Evolutionary conservation across 768 basidiomycete species (phyloP).

Genomic region (Mycena polygramma): DNA sequence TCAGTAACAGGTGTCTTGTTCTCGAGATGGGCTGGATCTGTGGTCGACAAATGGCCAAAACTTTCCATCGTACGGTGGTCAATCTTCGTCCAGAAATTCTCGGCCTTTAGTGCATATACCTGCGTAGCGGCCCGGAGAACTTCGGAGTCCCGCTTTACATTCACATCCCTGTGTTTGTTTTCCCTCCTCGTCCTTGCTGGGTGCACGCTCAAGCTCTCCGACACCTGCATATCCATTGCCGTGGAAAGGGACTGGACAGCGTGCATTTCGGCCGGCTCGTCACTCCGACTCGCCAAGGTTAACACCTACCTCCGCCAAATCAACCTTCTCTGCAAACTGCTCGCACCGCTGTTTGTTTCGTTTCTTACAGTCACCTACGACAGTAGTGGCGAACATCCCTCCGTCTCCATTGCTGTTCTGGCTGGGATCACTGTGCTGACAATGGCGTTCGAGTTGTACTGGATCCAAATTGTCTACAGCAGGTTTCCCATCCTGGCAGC

Average conservation of each 20-base stretch:
- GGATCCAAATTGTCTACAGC: constrained; percentile 55
- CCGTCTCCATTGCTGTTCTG: constrained; percentile 50
- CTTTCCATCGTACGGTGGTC: constrained; percentile 54
- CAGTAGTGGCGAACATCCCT: constrained; percentile 41
- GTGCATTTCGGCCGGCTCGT: constrained; percentile 52
- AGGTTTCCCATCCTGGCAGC: constrained; percentile 50
- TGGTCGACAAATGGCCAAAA: constrained; percentile 55
- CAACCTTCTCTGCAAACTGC: constrained; percentile 63
- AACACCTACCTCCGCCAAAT: constrained; percentile 59
- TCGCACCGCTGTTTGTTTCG: constrained; percentile 65
- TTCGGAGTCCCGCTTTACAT: constrained; percentile 19
- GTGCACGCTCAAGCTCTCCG: constrained; percentile 54
- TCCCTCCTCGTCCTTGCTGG: constrained; percentile 49
- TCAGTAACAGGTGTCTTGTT: constrained; percentile 53
- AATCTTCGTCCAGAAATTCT: constrained; percentile 57
- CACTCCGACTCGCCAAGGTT: constrained; percentile 51
- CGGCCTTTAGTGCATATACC: constrained; percentile 49
- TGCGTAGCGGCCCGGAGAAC: constrained; percentile 46
- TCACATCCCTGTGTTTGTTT: constrained; percentile 48
- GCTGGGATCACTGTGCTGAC: constrained; percentile 50
- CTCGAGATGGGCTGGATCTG: constrained; percentile 55
- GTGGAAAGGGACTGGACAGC: constrained; percentile 68
- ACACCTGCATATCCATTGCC: constrained; percentile 57
- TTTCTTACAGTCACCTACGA: constrained; percentile 52
- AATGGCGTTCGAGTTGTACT: constrained; percentile 58